Percentiles rank a stretch among this genome's conserved stretches.
Evolutionary conservation across 2,329 filamentous ascomycete species (phyloP).

Genomic region (Elsinoe arachidis): DNA sequence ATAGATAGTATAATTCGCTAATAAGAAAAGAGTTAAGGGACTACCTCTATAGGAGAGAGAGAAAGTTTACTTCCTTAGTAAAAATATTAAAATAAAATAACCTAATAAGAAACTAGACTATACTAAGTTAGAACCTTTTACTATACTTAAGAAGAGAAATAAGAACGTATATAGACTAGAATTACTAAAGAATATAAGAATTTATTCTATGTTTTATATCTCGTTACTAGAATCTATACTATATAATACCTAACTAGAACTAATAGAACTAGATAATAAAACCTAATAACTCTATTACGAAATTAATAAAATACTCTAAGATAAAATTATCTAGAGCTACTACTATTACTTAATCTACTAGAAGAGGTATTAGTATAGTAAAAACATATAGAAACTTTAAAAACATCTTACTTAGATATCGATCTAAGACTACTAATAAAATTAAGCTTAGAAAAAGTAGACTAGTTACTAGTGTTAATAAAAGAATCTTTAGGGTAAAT

Average conservation of each 20-base stretch:
- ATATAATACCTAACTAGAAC: background rate
- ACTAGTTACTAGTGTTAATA: no score
- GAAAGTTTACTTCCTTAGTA: background rate
- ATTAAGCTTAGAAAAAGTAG: no score
- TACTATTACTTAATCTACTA: conserved; percentile 8
- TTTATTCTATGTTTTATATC: conserved; percentile 18
- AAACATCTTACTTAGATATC: background rate
- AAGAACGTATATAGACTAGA: conserved; percentile 14
- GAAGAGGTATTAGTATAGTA: conserved; percentile 6
- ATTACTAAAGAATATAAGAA: conserved; percentile 8
- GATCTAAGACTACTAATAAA: no score
- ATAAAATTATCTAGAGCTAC: background rate
- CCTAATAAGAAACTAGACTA: conserved; percentile 14
- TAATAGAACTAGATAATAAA: background rate
- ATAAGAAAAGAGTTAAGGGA: no score
- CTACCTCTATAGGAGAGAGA: conserved; percentile 12
- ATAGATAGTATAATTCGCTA: background rate
- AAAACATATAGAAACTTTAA: conserved; percentile 9
- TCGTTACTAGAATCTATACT: conserved; percentile 12
- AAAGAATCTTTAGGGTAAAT: no score
- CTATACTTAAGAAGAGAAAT: conserved; percentile 6
- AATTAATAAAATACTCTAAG: background rate
- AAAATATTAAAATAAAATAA: conserved; percentile 14
- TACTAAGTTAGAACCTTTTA: conserved; percentile 15
- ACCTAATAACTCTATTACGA: background rate